Base-by-base conservation (phyloP, 2,329 filamentous ascomycete species). In the Exophiala bonariae region DNA sequence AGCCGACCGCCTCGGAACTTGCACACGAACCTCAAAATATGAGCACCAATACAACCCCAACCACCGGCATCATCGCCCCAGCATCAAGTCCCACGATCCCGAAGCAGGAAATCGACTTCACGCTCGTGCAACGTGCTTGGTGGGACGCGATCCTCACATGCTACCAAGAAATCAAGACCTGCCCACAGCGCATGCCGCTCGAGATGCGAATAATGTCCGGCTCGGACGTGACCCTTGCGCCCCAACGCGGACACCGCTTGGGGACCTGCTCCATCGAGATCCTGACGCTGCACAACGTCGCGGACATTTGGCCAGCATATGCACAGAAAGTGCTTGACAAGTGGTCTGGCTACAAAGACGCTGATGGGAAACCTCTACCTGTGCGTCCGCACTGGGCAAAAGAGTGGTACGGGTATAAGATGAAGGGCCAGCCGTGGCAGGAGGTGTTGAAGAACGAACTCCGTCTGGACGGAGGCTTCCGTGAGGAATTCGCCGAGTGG, bases 41-140 rank as follows among this genome's bases (percentile, higher is more conserved):
- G n/a, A 23, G 13, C 6, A 23, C 7, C 13, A 42, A 48, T 31
- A 41, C 39, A 19, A 16, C n/a, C 20, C 22, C 30, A 17, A 47
- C 47, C 20, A 39, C 41, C 10, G 18, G 16, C 9, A 22, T 17
- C 22, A 26, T 41, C 19, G 38, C 28, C 11, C 19, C 9, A 13
- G 18, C 13, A n/a, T 36, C 26, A n/a, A 19, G 20, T 31, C 22
- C 35, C 18, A 28, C 38, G 28, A 17, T 7, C 18, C 9, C 35
- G 35, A 33, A 44, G 13, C 16, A 28, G 23, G 7, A 42, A 41
- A 63, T 68, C 1, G 73, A 77, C 60, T 74, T 66, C 54, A 62
- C 58, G 9, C 59, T 70, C 16, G 68, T 75, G 1, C 71, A 71
- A 42, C 63, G 65, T 3, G 74, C 73, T 0, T 77, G 74, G 74